Percentiles rank a stretch among this genome's conserved stretches.
Conservation (phyloP, 192 early-diverging fungal species). For the Geosiphon pyriformis region DNA sequence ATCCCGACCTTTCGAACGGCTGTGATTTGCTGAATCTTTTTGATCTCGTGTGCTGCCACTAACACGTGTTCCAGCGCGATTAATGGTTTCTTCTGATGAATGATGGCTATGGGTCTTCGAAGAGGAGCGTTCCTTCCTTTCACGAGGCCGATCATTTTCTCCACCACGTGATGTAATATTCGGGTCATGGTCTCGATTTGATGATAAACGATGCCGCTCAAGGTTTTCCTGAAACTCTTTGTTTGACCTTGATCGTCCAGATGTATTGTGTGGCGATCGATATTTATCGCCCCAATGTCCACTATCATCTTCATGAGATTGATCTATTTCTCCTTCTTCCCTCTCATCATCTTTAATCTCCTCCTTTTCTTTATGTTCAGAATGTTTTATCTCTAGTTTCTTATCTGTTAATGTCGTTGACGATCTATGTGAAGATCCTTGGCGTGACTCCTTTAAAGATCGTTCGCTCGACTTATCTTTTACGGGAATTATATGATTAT, state of each 20-base stretch:
- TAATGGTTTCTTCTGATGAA: constrained; percentile 5
- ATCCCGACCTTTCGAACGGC: background rate
- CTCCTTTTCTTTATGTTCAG: background rate
- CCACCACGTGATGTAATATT: no score
- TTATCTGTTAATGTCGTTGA: no score
- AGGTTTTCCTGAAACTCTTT: no score
- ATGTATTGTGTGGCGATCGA: background rate
- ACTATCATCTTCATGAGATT: background rate
- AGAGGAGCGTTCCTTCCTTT: constrained; percentile 4
- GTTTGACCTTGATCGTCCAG: background rate
- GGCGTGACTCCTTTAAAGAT: no score
- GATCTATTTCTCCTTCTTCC: constrained; percentile 6
- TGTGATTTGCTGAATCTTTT: constrained; percentile 8
- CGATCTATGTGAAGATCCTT: no score
- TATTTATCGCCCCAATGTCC: background rate
- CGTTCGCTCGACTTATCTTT: no score
- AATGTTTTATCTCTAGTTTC: no score
- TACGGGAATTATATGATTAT: no score
- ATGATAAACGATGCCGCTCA: no score
- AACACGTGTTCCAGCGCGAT: background rate
- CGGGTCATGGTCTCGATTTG: background rate
- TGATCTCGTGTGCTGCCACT: background rate
- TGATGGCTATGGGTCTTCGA: constrained; percentile 20
- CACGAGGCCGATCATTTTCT: constrained; percentile 1
- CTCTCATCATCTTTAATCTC: background rate